Evolutionary conservation across 768 basidiomycete genomes (phyloP).

Genomic region (Phanerodontia chrysosporium): DNA sequence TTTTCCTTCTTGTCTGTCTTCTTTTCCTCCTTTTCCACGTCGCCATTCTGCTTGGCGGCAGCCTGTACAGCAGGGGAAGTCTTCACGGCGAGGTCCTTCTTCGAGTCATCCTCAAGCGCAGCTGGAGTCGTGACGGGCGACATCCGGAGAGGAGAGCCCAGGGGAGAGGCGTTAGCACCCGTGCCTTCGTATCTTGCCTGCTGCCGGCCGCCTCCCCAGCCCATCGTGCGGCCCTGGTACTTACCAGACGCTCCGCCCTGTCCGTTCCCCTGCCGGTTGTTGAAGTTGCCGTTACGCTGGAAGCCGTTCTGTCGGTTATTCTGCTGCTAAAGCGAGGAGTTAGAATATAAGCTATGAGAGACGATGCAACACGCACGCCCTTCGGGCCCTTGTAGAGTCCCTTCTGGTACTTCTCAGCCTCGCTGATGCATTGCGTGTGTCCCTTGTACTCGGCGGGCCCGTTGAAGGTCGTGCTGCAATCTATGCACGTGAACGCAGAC

Average conservation of each 20-base stretch:
- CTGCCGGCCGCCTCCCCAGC: slow-evolving; percentile 9
- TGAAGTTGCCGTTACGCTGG: not conserved
- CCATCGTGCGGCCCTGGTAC: slow-evolving; percentile 20
- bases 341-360: not conserved
- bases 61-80: slow-evolving; percentile 7
- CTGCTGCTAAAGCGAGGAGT: slow-evolving; percentile 4
- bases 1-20: slow-evolving; percentile 24
- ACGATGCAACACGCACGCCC: slow-evolving; percentile 31
- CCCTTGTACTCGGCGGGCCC: slow-evolving; percentile 73
- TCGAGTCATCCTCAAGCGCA: slow-evolving; percentile 8
- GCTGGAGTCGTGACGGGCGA: slow-evolving; percentile 33
- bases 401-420: slow-evolving; percentile 94
- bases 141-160: slow-evolving; percentile 59
- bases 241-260: slow-evolving; percentile 17
- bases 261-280: slow-evolving; percentile 6
- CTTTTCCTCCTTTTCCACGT: slow-evolving; percentile 13
- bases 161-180: slow-evolving; percentile 69
- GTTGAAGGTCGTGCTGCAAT: slow-evolving; percentile 83
- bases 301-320: slow-evolving; percentile 1
- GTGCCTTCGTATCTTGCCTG: slow-evolving; percentile 30
- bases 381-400: slow-evolving; percentile 78
- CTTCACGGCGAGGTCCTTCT: not conserved
- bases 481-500: slow-evolving; percentile 74
- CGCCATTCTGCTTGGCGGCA: slow-evolving; percentile 1
- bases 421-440: slow-evolving; percentile 82